Conservation (phyloP, 495 filamentous ascomycete species). For the Xylaria venustula region DNA sequence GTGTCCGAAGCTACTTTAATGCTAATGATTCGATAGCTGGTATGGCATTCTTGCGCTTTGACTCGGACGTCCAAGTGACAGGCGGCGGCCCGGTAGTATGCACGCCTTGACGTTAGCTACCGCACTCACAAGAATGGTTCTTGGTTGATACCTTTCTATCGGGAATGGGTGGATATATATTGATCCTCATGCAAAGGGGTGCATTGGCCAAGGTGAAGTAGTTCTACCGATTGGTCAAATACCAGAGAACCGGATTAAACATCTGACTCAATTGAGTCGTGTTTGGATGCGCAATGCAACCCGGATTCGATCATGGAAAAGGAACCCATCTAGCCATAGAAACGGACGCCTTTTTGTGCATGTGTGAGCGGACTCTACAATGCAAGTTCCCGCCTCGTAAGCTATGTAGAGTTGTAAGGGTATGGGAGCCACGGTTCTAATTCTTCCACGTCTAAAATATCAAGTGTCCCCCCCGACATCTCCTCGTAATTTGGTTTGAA, state of each 20-base stretch:
- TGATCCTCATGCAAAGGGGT: not conserved
- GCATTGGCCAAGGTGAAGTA: not conserved
- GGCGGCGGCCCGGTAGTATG: not conserved
- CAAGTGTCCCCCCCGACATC: not conserved
- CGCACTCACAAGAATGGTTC: not conserved
- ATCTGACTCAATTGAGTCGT: not conserved
- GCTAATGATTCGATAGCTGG: not conserved
- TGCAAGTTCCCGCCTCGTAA: constrained; percentile 2
- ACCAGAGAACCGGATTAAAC: not conserved
- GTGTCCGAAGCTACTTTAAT: not conserved
- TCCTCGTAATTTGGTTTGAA: not conserved
- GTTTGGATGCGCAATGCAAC: not conserved
- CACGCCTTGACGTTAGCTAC: constrained; percentile 2
- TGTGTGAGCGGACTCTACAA: not conserved
- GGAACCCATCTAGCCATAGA: not conserved
- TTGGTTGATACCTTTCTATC: not conserved
- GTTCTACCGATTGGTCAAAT: not conserved
- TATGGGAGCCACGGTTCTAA: not conserved
- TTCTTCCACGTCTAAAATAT: not conserved
- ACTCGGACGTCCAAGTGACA: not conserved
- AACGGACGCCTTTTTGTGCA: not conserved
- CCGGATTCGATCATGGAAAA: not conserved
- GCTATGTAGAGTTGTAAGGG: not conserved
- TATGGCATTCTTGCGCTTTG: not conserved
- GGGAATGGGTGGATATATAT: not conserved